Evolutionary conservation across 2,329 filamentous ascomycete species (phyloP).

Genomic region (Coniochaeta sp.): DNA sequence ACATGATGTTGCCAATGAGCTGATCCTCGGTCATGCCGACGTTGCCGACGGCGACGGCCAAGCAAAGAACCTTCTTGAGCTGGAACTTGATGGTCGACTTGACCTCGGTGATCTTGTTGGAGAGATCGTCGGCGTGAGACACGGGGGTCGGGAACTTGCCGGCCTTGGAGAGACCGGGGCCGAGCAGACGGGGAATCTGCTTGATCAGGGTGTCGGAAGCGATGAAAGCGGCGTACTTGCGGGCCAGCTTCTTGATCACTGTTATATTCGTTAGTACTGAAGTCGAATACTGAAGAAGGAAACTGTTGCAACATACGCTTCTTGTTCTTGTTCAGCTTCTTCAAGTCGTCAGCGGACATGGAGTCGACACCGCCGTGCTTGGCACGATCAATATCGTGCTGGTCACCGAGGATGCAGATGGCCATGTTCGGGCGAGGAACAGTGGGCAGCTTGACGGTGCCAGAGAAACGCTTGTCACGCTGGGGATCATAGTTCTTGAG

Average conservation of each 20-base stretch:
- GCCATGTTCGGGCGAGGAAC: conserved; percentile 87
- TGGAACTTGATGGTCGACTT: conserved; percentile 99
- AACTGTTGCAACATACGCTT: conserved; percentile 47
- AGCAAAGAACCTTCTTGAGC: conserved; percentile 99
- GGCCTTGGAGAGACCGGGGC: conserved; percentile 96
- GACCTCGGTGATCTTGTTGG: conserved; percentile 95
- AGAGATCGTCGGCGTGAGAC: conserved; percentile 92
- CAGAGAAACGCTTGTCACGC: conserved; percentile 99
- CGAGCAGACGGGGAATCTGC: conserved; percentile 99
- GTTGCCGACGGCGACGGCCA: conserved; percentile 98
- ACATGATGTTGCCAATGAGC: conserved; percentile 97
- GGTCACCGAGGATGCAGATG: conserved; percentile 70
- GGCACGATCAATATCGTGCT: conserved; percentile 99
- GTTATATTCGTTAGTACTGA: neutral
- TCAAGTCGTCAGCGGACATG: conserved; percentile 97
- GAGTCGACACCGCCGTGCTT: conserved; percentile 98
- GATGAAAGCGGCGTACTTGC: conserved; percentile 99
- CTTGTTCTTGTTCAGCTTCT: conserved; percentile 99
- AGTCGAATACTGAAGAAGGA: neutral
- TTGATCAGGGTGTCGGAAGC: conserved; percentile 97
- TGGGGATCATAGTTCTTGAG: conserved; percentile 99
- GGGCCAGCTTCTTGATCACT: conserved; percentile 99
- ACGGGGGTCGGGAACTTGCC: conserved; percentile 99
- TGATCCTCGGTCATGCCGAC: conserved; percentile 96
- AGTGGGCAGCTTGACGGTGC: conserved; percentile 90